Evolutionary conservation across 1,284 basidiomycete species (phyloP), one percentile per base, ranked within the genome.

Genomic region (Somion occarium): DNA sequence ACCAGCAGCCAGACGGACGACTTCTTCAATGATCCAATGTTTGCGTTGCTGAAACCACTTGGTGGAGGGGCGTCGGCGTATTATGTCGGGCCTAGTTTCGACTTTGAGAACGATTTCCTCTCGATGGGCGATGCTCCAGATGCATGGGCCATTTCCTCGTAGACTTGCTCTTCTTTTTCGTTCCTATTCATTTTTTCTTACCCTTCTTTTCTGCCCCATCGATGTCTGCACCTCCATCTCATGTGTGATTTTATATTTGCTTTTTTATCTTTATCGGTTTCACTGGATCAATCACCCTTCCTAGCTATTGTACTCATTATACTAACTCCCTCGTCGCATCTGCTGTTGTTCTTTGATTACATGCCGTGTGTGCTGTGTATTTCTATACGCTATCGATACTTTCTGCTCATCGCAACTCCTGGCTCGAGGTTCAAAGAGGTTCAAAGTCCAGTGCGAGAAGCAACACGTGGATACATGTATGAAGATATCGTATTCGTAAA

Each of bases 51-150:
- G 72, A 79, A 79, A 61, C 85, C 86, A 62, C 80, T 90, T 43
- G 85, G 88, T 59, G 85, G 84, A 42, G 85, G 85, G 44, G 85
- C 88, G 70, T 78, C 81, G 22, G 73, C 80, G 50, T 88, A 39
- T 24, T 49, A 41, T 18, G 22, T 24, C 37, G 42, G 26, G 23
- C 19, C 47, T 18, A 37, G 42, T 2, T 49, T 38, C 20, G 38
- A 42, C 20, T 49, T 22, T 22, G 47, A 39, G n/a, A 37, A 18
- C 20, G 30, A 34, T 7, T 34, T 34, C 7, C 15, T 34, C 7
- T 3, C 26, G 13, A 42, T 41, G 37, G 7, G 22, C 3, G 47
- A 38, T 9, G 24, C 19, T 23, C 5, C 19, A n/a, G 37, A 49
- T 7, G 23, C 47, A 18, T 49, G 47, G 47, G 47, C 47, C 22